Base-by-base conservation (phyloP, 2,329 filamentous ascomycete genomes). In the Venturia aucupariae region DNA sequence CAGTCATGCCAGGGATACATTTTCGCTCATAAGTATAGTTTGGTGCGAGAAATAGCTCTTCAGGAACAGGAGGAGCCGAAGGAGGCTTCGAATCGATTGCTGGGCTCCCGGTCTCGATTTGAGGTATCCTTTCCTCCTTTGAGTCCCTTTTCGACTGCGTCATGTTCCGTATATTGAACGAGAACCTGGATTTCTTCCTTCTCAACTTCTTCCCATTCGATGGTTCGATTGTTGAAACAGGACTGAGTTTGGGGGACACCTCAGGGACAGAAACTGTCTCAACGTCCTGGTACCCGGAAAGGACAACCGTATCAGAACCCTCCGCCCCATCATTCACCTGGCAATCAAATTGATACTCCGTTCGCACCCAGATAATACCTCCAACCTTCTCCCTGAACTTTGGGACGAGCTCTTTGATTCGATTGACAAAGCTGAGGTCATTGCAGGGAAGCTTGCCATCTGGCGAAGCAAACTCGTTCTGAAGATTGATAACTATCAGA, bases 331-430 rank as follows among this genome's bases (percentile, higher is more conserved):
- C 82, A 59, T 84, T 80, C 32, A 81, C 76, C 4, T 84, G 77
- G 39, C 87, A 83, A 39, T 82, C 81, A n/a, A 80, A 77, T 63
- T 86, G 84, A 71, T 89, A 94, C 68, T 88, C 81, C 51, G 89
- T 92, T 65, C 87, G 87, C 38, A 96, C 84, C 92, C 92, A 97
- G 70, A 97, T 86, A 38, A 97, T 83, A 71, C 86, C 82, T 35
- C 88, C 88, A 32, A 83, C 72, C 51, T 72, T 81, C 60, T 82
- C 79, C 67, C 93, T 90, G 71, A 97, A 96, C 19, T 83, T 83
- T 13, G 83, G 82, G 51, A 87, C 86, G 2, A 97, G 79, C 7
- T 82, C 76, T 24, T 86, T 78, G 51, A 92, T 83, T 35, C 84
- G 85, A 46, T 87, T 81, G 55, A 94, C 74, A 67, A 92, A 90